A percentile compares a stretch with the other conserved stretches of the same genome.
Conservation (phyloP, 148 eudicot genomes). For the Diospyros kaki region DNA sequence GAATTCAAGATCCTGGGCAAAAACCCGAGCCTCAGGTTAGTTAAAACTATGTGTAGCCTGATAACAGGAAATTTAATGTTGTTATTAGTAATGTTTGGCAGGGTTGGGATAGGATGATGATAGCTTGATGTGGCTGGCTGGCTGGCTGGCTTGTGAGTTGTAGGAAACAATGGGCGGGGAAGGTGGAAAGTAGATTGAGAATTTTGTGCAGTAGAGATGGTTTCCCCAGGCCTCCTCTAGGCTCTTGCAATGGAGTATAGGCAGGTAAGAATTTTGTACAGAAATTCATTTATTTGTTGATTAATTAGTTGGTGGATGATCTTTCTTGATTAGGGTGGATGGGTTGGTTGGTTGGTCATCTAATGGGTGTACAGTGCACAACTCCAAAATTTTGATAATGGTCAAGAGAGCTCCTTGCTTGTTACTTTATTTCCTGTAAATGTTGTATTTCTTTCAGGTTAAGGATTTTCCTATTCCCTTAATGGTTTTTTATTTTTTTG, state of each 20-base stretch:
- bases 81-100: not conserved
- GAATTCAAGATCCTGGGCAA: conserved; percentile 34
- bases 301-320: not conserved
- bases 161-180: not conserved
- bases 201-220: not conserved
- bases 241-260: no score
- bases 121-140: not conserved
- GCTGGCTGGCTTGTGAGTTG: not conserved
- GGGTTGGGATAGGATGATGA: not conserved
- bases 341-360: no score
- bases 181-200: not conserved
- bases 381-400: no score
- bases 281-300: not conserved
- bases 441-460: no score
- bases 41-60: not conserved
- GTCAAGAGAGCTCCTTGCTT: no score
- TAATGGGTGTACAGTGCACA: no score
- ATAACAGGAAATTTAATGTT: not conserved
- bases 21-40: not conserved
- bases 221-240: not conserved
- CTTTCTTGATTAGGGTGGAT: no score
- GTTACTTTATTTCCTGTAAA: no score
- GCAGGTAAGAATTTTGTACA: not conserved
- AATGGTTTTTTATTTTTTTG: no score
- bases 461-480: no score